Base-by-base conservation (phyloP, 2,329 filamentous ascomycete species). In the Calonectria hongkongensis region DNA sequence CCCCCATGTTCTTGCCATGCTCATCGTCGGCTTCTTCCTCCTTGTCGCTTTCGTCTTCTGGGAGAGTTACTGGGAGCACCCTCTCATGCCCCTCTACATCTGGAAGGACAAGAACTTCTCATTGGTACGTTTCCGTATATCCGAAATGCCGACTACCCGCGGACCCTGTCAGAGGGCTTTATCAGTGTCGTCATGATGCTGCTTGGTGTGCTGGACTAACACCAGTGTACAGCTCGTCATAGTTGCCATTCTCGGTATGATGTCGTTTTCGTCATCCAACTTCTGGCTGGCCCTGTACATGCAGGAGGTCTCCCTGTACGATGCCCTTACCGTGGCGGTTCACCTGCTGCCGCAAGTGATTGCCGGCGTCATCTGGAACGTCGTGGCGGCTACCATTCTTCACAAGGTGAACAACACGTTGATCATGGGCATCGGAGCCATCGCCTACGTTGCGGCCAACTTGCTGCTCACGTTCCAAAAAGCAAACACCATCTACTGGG, bases 221-320 rank as follows among this genome's bases (percentile, higher is more conserved):
- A 36, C 47, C 47, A 25, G 16, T 16, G 15, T 28, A 41, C 68
- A 90, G 87, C 86, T 92, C 30, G 89, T 93, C 48, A 77, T 84
- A 7, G 88, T 89, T 5, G 84, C 92, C 30, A 86, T 89, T 10
- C 84, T 92, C 2, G 92, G 92, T 7, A 92, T 90, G 78, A 90
- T 93, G 83, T 88, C 88, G 6, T 94, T 94, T 77, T 86, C 89
- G 1, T 86, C 89, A 6, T 86, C 89, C 36, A 83, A 87, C 21
- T 94, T 94, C 81, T 93, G 91, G 89, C 83, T 92, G 2, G 87
- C 92, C 0, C 87, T 93, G 9, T 93, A 90, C 81, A 89, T 94
- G 84, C 92, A 94, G 81, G 84, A 90, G 43, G 82, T 92, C 41
- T 84, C 88, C 51, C 66, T 83, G 10, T 85, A 89, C 70, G 87